A percentile compares a stretch with the other conserved stretches of the same genome.
Evolutionary conservation across 1,139 yeast genomes (phyloP).

Genomic region (Protomyces inouyei): DNA sequence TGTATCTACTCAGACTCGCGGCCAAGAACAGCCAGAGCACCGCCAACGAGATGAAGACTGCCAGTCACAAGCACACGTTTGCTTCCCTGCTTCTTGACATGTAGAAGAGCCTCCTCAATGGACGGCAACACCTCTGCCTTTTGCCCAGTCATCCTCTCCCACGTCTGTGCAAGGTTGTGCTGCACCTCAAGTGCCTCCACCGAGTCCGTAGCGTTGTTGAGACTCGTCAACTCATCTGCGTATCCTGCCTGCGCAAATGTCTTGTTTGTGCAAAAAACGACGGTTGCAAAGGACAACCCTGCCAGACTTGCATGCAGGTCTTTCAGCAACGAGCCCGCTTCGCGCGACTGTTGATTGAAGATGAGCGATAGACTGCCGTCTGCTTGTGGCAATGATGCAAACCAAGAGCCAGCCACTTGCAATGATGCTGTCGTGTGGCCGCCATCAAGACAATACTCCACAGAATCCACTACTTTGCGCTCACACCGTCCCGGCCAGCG

Average conservation of each 20-base stretch:
- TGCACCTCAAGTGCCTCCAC: slow-evolving; percentile 81
- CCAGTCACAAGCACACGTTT: slow-evolving; percentile 71
- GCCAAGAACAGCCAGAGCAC: slow-evolving; percentile 74
- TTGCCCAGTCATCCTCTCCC: slow-evolving; percentile 51
- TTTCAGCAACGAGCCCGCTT: slow-evolving; percentile 61
- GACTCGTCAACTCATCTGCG: slow-evolving; percentile 67
- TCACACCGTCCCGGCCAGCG: slow-evolving; percentile 97
- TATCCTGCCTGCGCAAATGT: slow-evolving; percentile 83
- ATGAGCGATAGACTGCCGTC: slow-evolving; percentile 48
- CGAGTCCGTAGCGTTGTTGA: slow-evolving; percentile 71
- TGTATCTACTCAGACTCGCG: background rate
- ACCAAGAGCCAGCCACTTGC: slow-evolving; percentile 77
- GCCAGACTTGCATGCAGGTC: slow-evolving; percentile 43
- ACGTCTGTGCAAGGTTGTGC: slow-evolving; percentile 60
- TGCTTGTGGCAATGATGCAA: slow-evolving; percentile 42
- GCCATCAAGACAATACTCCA: slow-evolving; percentile 85
- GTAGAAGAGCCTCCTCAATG: slow-evolving; percentile 68
- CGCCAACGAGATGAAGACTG: slow-evolving; percentile 90
- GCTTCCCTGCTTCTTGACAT: slow-evolving; percentile 43
- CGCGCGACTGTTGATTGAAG: slow-evolving; percentile 93
- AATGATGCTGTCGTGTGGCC: slow-evolving; percentile 93
- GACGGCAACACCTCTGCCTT: slow-evolving; percentile 59
- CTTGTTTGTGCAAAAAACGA: slow-evolving; percentile 81
- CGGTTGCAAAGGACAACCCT: slow-evolving; percentile 56
- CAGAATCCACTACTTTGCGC: slow-evolving; percentile 48